Evolutionary conservation across 2,329 filamentous ascomycete species (phyloP), one percentile per base, ranked within the genome.

Genomic region (Phialophora tarda): DNA sequence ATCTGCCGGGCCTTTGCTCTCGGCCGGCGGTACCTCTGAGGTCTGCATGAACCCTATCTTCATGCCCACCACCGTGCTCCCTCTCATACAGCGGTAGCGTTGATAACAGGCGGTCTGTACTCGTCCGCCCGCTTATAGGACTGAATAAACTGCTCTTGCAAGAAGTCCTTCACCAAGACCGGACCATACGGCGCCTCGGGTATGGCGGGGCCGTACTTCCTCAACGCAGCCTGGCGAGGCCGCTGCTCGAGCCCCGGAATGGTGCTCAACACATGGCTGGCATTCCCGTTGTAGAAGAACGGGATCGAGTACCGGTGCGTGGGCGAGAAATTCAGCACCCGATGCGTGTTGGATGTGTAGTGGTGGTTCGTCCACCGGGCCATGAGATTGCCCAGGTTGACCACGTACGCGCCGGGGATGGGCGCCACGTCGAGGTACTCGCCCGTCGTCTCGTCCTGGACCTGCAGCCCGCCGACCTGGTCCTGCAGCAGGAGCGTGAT

Each of bases 351-450:
- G 10, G 72, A 74, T 10, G 73, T 41, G 41, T 74, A 75, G 8
- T 54, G 63, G 66, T 73, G 71, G 61, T 74, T 74, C 4, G 74
- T 75, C 73, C 73, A 75, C 3, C 69, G 70, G 66, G 71, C 71
- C 69, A 75, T 71, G 71, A 75, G 63, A 58, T 76, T 73, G 0
- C 75, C 74, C 26, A 75, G 47, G 38, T 76, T 75, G 7, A 77
- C 73, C 3, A 76, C 72, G 44, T 72, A 71, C 2, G 72, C 56
- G 12, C 67, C 67, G 34, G 77, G 72, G 4, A 80, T 77, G 0
- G 83, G 83, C 10, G 76, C 73, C 1, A 83, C 80, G 62, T 77
- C 71, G 17, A 79, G 77, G 82, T 81, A 86, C 11, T 77, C 75
- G 12, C 77, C 75, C 10, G 79, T 80, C 3, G 77, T 68, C n/a